Evolutionary conservation across 345 rosid genomes (phyloP), one percentile per base, ranked within the genome.

Genomic region (Anastatica hierochuntica): DNA sequence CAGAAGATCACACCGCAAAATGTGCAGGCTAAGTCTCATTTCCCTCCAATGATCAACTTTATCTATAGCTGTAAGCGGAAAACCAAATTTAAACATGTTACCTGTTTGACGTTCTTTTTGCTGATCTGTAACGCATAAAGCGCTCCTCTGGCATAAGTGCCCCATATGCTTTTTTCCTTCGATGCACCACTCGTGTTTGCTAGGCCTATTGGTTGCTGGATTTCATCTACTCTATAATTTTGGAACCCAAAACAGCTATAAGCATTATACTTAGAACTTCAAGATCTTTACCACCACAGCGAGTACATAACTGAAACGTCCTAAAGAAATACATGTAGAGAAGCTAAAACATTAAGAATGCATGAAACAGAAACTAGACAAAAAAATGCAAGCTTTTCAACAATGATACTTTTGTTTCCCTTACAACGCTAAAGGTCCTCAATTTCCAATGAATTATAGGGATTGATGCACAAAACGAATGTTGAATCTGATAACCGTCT

Each of bases 71-170:
- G 34, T 19, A 56, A 57, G 20, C 6, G 7, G 45, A 14, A 66
- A 60, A 9, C 15, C 41, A 47, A 21, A 61, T 14, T 36, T 16
- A 21, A 43, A 45, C 37, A 4, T 11, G 10, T 53, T 60, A 89
- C 98, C 89, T 77, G 80, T 42, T 74, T 53, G 52, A 90, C 70
- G 71, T 53, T 33, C 68, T 75, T 65, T 43, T 85, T 84, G 56
- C 72, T 74, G 42, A 60, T 77, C 74, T 77, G 85, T 41, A 90
- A 69, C 4, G 96, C 94, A 79, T 76, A 84, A 46, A 77, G 58
- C 1, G 96, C 98, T 63, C 96, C 96, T 72, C 88, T 80, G 10
- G 92, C 95, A 71, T 86, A 90, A 71, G 73, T 69, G 45, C 96
- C 98, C 98, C 98, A 90, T 19, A 58, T 26, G 62, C 74, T 59